Base-by-base conservation (phyloP, 495 filamentous ascomycete genomes). In the Xylaria sp. region DNA sequence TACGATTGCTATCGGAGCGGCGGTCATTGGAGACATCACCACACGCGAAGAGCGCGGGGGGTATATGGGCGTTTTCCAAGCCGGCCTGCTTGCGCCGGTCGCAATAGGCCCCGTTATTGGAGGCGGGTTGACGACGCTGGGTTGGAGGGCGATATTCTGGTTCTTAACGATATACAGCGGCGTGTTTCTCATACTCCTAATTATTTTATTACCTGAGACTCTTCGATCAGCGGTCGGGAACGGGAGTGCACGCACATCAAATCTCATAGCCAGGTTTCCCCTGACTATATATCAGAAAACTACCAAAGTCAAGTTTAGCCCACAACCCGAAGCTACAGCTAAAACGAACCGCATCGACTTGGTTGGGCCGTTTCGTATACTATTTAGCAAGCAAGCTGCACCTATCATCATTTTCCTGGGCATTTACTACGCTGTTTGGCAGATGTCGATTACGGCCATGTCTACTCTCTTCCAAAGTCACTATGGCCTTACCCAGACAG, bases 121-220 rank as follows among this genome's bases (percentile, higher is more conserved):
- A 31, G 88, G 88, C 37, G 81, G 80, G 6, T 71, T 90, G 35
- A 78, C 82, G 48, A 82, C 80, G 3, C 59, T 88, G 9, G 88
- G 88, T 8, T 90, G 87, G 88, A 82, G 82, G 55, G 73, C 83
- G 0, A 85, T 90, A 5, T 90, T 90, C 74, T 88, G 85, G 85
- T 87, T 89, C 61, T 69, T 90, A 58, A 71, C 83, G 0, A 86
- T 88, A 1, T 84, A 84, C 53, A 79, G 79, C 63, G 85, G 79
- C 9, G 75, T 78, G 5, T 86, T 84, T 59, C 71, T 89, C 7
- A 14, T 82, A 17, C 3, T 81, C 0, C 44, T 89, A 0, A 63
- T 85, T 11, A 0, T 86, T 1, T 41, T 84, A 0, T 75, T 90
- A 0, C 88, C 88, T 0, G 88, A 90, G 73, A 90, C 88, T 5